These are phyloP conservation scores for Ichthyophthirius multifiliis DNA, from an alignment of 169 alveolate genomes.

Conservation along the genomic window DNA sequence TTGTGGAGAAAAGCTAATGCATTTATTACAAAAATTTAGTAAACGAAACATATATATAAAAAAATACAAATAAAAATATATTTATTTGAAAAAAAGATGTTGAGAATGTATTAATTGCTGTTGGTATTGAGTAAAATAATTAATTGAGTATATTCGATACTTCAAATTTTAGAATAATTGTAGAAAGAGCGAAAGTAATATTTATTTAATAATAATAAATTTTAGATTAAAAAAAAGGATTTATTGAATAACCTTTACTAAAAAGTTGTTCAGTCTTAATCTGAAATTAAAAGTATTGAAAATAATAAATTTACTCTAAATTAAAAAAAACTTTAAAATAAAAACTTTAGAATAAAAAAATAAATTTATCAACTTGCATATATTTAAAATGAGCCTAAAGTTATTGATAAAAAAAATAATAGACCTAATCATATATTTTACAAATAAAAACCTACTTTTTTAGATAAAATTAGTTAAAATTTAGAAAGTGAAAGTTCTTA, in stretches of 20 bases:
- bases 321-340: background rate
- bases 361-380: constrained; percentile 12
- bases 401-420: constrained; percentile 15
- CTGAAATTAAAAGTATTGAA: constrained; percentile 3
- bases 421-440: constrained; percentile 38
- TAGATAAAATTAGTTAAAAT: background rate
- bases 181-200: constrained; percentile 36
- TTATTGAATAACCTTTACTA: constrained; percentile 30
- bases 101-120: constrained; percentile 42
- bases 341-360: background rate
- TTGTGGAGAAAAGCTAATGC: constrained; percentile 44
- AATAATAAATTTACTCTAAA: background rate
- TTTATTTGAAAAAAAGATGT: constrained; percentile 27
- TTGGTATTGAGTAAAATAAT: constrained; percentile 32
- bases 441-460: constrained; percentile 20
- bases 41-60: background rate
- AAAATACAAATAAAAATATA: background rate
- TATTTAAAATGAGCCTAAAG: background rate
- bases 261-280: constrained; percentile 25
- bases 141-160: constrained; percentile 33
- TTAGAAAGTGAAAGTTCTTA: background rate
- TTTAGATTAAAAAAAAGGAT: background rate
- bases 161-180: constrained; percentile 31
- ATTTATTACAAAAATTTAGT: constrained; percentile 41
- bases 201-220: background rate